A percentile compares a stretch with the other conserved stretches of the same genome.
These are phyloP conservation scores for Talaromyces sp. DNA, from an alignment of 2,329 filamentous ascomycete genomes.

Conservation along the genomic window DNA sequence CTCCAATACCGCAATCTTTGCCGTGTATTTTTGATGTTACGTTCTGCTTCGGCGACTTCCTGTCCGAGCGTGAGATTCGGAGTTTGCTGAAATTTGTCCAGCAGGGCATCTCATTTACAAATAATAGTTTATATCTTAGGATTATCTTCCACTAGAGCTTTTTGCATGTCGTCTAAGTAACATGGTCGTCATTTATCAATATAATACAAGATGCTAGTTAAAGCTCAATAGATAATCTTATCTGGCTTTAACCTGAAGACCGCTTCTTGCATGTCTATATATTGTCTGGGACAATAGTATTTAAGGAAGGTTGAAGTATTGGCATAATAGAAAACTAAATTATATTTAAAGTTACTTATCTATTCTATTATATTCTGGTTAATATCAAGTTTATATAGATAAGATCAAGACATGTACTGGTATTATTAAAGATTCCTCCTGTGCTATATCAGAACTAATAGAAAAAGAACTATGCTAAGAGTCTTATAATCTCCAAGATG, in stretches of 20 bases:
- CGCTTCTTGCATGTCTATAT: slow-evolving; percentile 22
- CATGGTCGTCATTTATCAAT: slow-evolving; percentile 21
- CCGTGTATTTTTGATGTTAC: background rate
- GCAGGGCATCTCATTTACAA: background rate
- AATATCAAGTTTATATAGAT: slow-evolving; percentile 4
- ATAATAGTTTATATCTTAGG: background rate
- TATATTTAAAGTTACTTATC: slow-evolving; percentile 24
- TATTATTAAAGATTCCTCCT: slow-evolving; percentile 24
- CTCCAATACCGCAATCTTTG: background rate
- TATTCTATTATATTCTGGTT: slow-evolving; percentile 17
- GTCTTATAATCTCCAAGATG: slow-evolving; percentile 24
- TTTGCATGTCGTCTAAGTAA: slow-evolving; percentile 21
- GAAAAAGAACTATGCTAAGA: slow-evolving; percentile 23
- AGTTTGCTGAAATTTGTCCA: background rate
- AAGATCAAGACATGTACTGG: slow-evolving; percentile 19
- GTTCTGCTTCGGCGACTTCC: background rate
- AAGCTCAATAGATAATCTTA: slow-evolving; percentile 19
- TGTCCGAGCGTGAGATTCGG: background rate
- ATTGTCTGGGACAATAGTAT: slow-evolving; percentile 21
- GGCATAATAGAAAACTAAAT: slow-evolving; percentile 25
- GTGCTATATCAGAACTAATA: slow-evolving; percentile 25
- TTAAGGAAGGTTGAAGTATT: slow-evolving; percentile 26
- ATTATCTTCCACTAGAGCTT: background rate
- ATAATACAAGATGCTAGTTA: slow-evolving; percentile 18
- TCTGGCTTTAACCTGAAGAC: slow-evolving; percentile 24